A percentile compares a stretch with the other conserved stretches of the same genome.
phyloP scores from a whole-genome alignment of 257 asterid species.

The Buddleja alternifolia region DNA sequence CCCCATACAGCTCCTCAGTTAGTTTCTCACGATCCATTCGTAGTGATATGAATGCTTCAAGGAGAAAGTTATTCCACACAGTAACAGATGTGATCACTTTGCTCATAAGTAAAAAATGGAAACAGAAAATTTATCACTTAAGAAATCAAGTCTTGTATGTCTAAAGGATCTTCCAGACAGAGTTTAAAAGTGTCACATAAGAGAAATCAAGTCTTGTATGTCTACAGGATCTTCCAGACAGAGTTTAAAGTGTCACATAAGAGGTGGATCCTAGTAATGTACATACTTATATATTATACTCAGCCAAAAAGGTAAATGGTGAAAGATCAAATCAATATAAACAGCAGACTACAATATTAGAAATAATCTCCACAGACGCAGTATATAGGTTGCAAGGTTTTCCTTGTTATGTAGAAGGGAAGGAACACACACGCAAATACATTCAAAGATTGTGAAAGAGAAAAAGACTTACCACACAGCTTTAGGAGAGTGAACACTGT shows the following conservation, averaged over 20 bases:
- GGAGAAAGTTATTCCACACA: neutral
- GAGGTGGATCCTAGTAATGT: neutral
- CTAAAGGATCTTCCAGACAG: conserved; percentile 9
- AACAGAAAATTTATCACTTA: neutral
- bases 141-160: neutral
- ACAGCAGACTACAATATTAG: neutral
- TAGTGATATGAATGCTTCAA: conserved; percentile 3
- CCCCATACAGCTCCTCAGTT: neutral
- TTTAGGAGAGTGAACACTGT: conserved; percentile 94
- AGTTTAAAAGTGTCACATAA: neutral
- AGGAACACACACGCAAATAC: neutral
- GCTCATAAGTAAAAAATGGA: conserved; percentile 6
- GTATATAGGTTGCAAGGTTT: conserved; percentile 6
- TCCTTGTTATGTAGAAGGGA: neutral
- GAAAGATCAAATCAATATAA: neutral
- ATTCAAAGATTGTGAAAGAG: conserved; percentile 17
- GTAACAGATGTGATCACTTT: neutral
- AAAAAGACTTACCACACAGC: conserved; percentile 71
- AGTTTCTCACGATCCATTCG: neutral
- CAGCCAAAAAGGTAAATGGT: neutral
- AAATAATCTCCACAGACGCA: neutral
- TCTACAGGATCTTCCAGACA: conserved; percentile 7
- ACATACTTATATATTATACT: neutral
- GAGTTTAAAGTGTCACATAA: neutral
- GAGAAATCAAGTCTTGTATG: neutral